phyloP scores from a whole-genome alignment of 2,329 filamentous ascomycete genomes.

The Neofusicoccum parvum region DNA sequence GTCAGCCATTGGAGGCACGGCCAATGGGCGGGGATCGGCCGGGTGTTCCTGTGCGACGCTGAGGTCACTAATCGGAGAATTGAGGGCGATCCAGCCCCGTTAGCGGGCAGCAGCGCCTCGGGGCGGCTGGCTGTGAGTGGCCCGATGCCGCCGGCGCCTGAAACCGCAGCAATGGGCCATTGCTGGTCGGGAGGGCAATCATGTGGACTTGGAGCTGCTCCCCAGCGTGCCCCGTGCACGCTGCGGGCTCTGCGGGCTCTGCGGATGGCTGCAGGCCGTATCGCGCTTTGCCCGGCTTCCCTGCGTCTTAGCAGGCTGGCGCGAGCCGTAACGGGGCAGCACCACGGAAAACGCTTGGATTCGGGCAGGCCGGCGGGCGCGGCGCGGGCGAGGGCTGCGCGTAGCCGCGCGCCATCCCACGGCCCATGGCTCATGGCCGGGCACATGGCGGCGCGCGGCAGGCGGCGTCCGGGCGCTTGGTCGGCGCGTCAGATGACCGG shows the following conservation, averaged over 20 bases:
- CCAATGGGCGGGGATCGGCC: slow-evolving; percentile 17
- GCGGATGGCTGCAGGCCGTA: slow-evolving; percentile 22
- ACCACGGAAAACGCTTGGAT: slow-evolving; percentile 21
- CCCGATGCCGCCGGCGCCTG: slow-evolving; percentile 18
- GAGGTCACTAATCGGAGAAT: slow-evolving; percentile 24
- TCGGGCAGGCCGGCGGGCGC: not conserved
- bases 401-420: not conserved
- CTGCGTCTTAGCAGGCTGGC: slow-evolving; percentile 18
- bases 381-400: not conserved
- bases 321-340: slow-evolving; percentile 19
- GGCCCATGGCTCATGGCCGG: slow-evolving; percentile 6
- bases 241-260: slow-evolving; percentile 17
- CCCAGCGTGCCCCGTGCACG: slow-evolving; percentile 9
- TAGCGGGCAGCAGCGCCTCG: not conserved
- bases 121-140: slow-evolving; percentile 13
- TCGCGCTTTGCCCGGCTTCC: slow-evolving; percentile 15
- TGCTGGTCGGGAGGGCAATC: slow-evolving; percentile 13
- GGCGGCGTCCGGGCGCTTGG: not conserved
- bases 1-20: slow-evolving; percentile 13
- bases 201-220: slow-evolving; percentile 16
- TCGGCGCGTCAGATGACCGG: slow-evolving; percentile 16
- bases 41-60: slow-evolving; percentile 16
- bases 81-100: slow-evolving; percentile 21
- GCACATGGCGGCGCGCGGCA: slow-evolving; percentile 17
- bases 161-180: slow-evolving; percentile 21